Base-by-base conservation (phyloP, 306 rosid species). In the Quillaja saponaria region DNA sequence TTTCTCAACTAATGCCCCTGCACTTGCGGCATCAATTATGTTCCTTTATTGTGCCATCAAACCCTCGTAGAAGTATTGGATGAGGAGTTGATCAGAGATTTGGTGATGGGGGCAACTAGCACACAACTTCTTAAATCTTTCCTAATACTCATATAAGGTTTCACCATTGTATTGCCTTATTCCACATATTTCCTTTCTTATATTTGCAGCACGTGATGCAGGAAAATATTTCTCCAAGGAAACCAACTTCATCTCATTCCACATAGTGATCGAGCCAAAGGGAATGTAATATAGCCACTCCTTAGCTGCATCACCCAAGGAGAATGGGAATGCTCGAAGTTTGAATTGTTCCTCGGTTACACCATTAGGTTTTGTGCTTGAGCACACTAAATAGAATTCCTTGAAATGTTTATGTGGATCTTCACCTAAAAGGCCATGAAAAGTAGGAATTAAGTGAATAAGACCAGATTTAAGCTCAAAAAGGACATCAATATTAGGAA, bases 231-330 rank as follows among this genome's bases (percentile, higher is more conserved):
- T 14, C 12, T 3, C 45, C 10, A 56, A 17, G 21, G 13, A 56
- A 6, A 34, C 4, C 3, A 10, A 11, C 9, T 33, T 14, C 62
- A 56, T 56, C 19, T 34, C 47, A 12, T 9, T n/a, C 19, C 45
- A 56, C 6, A 20, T 56, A 6, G 20, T 34, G 45, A 56, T 53
- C 3, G 40, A 7, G 1, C 45, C 8, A 7, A 11, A 34, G 6
- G 62, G 62, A 3, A 56, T 20, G 45, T 34, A 34, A 34, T 33
- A 56, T 1, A 56, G 62, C 62, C 13, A 56, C 19, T 34, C 62
- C n/a, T 35, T 34, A 1, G 3, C 45, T 5, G 1, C n/a, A 7
- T 56, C 42, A 5, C 0, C 45, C n/a, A 56, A 16, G 6, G 45
- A 56, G 28, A 56, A 56, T 13, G 1, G 25, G 25, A 56, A 56